Evolutionary conservation across 225 moss, liverwort and hornwort genomes (phyloP), one percentile per base, ranked within the genome.

Genomic region (Marchantia polymorpha): DNA sequence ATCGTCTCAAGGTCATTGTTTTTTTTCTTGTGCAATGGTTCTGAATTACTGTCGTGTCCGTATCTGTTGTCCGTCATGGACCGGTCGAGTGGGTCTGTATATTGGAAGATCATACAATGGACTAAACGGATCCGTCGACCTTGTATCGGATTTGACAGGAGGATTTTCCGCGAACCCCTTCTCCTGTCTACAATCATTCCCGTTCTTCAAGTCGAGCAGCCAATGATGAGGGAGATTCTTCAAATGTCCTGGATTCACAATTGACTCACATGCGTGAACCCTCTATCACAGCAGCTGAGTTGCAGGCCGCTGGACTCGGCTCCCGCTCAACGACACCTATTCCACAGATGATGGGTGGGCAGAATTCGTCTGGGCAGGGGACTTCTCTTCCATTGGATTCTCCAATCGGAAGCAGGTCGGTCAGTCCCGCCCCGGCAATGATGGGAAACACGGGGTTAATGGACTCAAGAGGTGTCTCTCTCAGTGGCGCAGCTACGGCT

Each of bases 281-380:
- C 69, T 77, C 81, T 23, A 83, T 92, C 12, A 91, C 81, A 52
- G 75, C 86, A 15, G 88, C 86, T 67, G 89, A 82, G 73, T 74
- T 83, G 82, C 89, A 63, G 92, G 90, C 81, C 16, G 89, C 92
- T 10, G 92, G 86, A 3, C 80, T 90, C 74, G 94, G 94, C 59
- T 99, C 99, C 58, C 91, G 95, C 29, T 93, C 93, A 14, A 91
- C 99, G 19, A 99, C 99, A 47, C 99, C 99, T 3, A 87, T 91
- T 52, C 92, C 99, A 20, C 92, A 80, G 65, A 47, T 88, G 73
- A 73, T 86, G 20, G 78, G 87, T 22, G 87, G 79, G 7, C 83
- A 93, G 48, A 91, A 70, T 72, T 73, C 89, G 31, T 86, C 89
- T 2, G 92, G 87, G 13, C 92, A 91, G 14, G 83, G 88, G 2